Evolutionary conservation across 305 asterid species (phyloP).

Genomic region (Coffea humblotiana): DNA sequence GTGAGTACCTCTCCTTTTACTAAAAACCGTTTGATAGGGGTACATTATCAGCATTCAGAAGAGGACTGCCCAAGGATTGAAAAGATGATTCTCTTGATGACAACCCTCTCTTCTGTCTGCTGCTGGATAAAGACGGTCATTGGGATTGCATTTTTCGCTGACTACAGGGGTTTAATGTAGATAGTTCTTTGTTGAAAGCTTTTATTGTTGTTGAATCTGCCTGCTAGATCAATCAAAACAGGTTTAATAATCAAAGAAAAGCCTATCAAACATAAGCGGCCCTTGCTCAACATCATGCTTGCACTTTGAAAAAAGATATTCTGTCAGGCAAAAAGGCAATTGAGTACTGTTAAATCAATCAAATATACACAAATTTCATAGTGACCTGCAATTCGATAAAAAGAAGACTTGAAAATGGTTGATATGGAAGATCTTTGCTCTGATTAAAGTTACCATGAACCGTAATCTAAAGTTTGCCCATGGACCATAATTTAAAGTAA

Average conservation of each 20-base stretch:
- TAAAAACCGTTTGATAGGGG: conserved; percentile 35
- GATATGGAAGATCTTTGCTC: no score
- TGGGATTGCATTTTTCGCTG: conserved; percentile 29
- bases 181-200: conserved; percentile 47
- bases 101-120: conserved; percentile 32
- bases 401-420: no score
- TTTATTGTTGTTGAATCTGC: conserved; percentile 25
- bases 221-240: conserved; percentile 40
- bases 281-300: no score
- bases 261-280: conserved; percentile 1
- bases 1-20: conserved; percentile 30
- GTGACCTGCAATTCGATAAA: no score
- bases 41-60: conserved; percentile 32
- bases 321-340: no score
- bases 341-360: no score
- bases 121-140: conserved; percentile 25
- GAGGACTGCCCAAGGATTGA: conserved; percentile 43
- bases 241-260: conserved; percentile 6
- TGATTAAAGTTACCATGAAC: no score
- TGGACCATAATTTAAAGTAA: no score
- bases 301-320: no score
- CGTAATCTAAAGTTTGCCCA: no score
- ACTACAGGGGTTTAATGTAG: conserved; percentile 36
- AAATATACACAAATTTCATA: no score
- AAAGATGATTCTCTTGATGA: conserved; percentile 53